phyloP scores from a whole-genome alignment of 495 filamentous ascomycete genomes.

The Jackrogersella minutella region DNA sequence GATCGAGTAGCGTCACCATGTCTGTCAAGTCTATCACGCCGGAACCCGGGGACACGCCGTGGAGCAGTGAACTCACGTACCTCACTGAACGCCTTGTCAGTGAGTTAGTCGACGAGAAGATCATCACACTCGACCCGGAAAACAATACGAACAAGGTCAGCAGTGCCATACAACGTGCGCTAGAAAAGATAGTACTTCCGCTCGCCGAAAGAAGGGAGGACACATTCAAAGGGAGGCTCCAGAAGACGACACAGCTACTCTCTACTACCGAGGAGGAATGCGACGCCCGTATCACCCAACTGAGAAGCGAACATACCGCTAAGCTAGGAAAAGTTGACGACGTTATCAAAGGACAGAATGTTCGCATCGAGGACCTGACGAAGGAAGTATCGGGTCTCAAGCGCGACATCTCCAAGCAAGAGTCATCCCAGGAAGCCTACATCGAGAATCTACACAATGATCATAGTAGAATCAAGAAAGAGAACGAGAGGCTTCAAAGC shows the following conservation, averaged over 20 bases:
- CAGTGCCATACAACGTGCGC: background rate
- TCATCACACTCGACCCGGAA: background rate
- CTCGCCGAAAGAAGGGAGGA: background rate
- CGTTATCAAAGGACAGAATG: background rate
- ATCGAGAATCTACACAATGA: background rate
- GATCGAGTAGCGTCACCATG: background rate
- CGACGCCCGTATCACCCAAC: background rate
- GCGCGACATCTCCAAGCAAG: background rate
- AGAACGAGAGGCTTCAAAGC: background rate
- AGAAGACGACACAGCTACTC: background rate
- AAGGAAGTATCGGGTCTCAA: background rate
- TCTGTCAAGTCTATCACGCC: too few species aligned
- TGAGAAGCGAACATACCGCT: background rate
- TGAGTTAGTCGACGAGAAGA: background rate
- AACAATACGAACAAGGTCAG: background rate
- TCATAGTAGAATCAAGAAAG: background rate
- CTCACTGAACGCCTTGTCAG: background rate
- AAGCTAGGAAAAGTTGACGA: background rate
- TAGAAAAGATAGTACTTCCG: background rate
- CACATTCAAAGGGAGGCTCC: background rate
- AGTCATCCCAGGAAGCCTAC: background rate
- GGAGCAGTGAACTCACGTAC: background rate
- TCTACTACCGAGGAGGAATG: background rate
- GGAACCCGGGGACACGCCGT: background rate
- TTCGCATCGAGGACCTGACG: background rate